Evolutionary conservation across 2,329 filamentous ascomycete genomes (phyloP).

Genomic region (Colletotrichum eremochloae): DNA sequence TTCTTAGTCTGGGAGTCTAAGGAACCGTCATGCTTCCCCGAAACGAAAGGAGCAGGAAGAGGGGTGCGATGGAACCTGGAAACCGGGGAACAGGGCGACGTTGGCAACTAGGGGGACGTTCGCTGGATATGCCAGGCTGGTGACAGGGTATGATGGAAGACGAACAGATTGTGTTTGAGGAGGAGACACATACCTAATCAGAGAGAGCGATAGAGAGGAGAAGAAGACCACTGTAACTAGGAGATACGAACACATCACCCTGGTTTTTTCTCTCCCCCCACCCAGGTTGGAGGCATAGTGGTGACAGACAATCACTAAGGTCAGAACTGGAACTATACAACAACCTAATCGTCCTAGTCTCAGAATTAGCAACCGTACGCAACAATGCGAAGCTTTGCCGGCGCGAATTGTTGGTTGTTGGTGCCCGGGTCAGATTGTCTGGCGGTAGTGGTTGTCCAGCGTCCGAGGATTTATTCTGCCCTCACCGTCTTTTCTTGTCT

Average conservation of each 20-base stretch:
- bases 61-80: slow-evolving; percentile 36
- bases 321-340: background rate
- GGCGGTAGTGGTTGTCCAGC: background rate
- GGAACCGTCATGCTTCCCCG: slow-evolving; percentile 40
- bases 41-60: slow-evolving; percentile 37
- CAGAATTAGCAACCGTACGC: slow-evolving; percentile 7
- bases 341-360: slow-evolving; percentile 6
- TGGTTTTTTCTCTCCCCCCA: background rate
- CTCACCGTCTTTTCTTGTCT: slow-evolving; percentile 36
- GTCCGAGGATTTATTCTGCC: slow-evolving; percentile 4
- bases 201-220: background rate
- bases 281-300: background rate
- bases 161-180: background rate
- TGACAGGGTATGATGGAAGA: slow-evolving; percentile 1
- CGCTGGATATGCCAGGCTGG: background rate
- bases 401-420: slow-evolving; percentile 8
- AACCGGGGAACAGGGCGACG: slow-evolving; percentile 32
- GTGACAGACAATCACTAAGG: background rate
- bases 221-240: background rate
- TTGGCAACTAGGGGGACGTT: background rate
- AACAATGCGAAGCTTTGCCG: slow-evolving; percentile 24
- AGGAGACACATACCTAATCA: background rate
- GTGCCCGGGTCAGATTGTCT: slow-evolving; percentile 5
- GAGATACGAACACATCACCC: slow-evolving; percentile 2
- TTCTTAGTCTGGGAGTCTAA: slow-evolving; percentile 33